Base-by-base conservation (phyloP, 768 basidiomycete genomes). In the Suillus discolor region DNA sequence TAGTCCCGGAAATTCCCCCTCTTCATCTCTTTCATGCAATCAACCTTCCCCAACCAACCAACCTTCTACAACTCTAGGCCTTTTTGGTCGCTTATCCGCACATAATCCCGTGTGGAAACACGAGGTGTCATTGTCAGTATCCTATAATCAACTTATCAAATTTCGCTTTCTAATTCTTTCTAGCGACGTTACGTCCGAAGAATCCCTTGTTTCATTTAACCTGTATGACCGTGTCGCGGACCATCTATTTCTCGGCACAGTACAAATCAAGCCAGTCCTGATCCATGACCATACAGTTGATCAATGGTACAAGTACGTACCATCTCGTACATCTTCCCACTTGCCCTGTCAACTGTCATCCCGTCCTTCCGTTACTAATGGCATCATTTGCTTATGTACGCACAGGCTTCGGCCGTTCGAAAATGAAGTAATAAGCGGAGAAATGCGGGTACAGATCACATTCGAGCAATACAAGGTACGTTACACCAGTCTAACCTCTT, bases 101-200 rank as follows among this genome's bases (percentile, higher is more conserved):
- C 85, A 93, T 73, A 98, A 95, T 81, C 97, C 97, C 13, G 90
- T 96, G 25, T 99, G 97, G 97, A 99, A 99, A 80, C 97, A 99
- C 76, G 92, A 99, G 77, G 97, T 99, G 41, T 90, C 93, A 53
- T 99, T 99, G 97, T 98, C 78, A 79, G 96, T 85, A 38, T 62
- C 68, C 7, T 31, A 69, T 38, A 25, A 34, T 53, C 25, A 16
- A 60, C 65, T 62, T 69, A 67, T 63, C 51, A 61, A 55, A 65
- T 53, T 66, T 38, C 62, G 49, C 65, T 74, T 61, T 70, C 66
- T 69, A 59, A 73, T 64, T 63, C 69, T 61, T 63, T 16, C 42
- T 77, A 99, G 97, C 84, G 97, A 99, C 79, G 92, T 99, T 62
- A 98, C 94, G 34, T 93, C 93, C 13, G 90, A 93, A 70, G 84